Evolutionary conservation across 2,329 filamentous ascomycete species (phyloP).

Genomic region (Fragosphaeria purpurea): DNA sequence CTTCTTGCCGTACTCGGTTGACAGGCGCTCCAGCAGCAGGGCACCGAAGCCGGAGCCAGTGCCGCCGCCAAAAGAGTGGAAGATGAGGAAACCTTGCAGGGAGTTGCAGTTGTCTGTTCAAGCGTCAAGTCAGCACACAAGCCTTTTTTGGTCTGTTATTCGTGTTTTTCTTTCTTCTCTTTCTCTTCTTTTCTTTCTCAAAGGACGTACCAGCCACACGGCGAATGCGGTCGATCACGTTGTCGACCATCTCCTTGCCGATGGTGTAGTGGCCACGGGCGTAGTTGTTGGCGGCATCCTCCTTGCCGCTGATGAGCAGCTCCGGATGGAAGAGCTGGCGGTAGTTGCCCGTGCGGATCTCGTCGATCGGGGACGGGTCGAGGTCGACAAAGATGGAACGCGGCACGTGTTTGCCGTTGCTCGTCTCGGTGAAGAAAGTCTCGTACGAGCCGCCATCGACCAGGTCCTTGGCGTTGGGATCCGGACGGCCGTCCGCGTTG

Average conservation of each 20-base stretch:
- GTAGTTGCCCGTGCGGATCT: constrained; percentile 60
- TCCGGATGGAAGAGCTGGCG: constrained; percentile 64
- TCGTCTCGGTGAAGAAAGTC: constrained; percentile 67
- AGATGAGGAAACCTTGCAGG: constrained; percentile 64
- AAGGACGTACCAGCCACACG: constrained; percentile 51
- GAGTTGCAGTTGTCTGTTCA: constrained; percentile 58
- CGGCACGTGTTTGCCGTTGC: constrained; percentile 61
- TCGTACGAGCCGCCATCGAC: constrained; percentile 56
- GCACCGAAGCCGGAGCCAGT: constrained; percentile 65
- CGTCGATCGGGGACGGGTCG: constrained; percentile 63
- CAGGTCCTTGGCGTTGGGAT: constrained; percentile 49
- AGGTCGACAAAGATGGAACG: constrained; percentile 64
- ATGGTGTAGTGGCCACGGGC: constrained; percentile 68
- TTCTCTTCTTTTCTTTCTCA: too few species aligned
- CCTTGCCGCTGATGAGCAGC: constrained; percentile 63
- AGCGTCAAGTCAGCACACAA: too few species aligned
- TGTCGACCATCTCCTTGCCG: constrained; percentile 66
- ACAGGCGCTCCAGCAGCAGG: constrained; percentile 60
- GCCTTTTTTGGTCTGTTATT: too few species aligned
- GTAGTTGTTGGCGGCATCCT: constrained; percentile 70
- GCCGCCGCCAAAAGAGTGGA: constrained; percentile 65
- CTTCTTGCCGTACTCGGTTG: constrained; percentile 68
- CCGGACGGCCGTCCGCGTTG: constrained; percentile 52
- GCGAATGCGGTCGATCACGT: constrained; percentile 59
- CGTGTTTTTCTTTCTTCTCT: too few species aligned